These are phyloP conservation scores for Lactarius deliciosus DNA, from an alignment of 768 basidiomycete genomes.

Conservation along the genomic window DNA sequence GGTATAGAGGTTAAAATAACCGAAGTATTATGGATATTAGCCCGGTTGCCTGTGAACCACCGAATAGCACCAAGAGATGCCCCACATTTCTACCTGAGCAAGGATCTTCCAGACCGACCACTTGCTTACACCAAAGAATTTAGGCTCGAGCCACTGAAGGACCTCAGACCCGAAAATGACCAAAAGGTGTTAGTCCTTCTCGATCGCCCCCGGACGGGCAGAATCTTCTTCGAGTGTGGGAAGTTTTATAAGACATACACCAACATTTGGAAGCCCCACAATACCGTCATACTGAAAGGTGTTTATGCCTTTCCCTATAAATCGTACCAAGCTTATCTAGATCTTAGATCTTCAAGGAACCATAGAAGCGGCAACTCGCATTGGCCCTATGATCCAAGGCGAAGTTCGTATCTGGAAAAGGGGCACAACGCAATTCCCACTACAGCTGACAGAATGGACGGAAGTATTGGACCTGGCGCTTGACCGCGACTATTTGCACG, in stretches of 20 bases:
- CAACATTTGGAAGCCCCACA: conserved; percentile 21
- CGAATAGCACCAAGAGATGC: conserved; percentile 23
- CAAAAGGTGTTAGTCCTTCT: conserved; percentile 16
- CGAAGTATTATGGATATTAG: conserved; percentile 22
- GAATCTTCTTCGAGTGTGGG: conserved; percentile 22
- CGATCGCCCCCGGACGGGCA: conserved; percentile 14
- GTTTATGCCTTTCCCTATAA: not conserved
- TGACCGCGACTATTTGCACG: conserved; percentile 7
- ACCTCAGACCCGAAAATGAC: conserved; percentile 21
- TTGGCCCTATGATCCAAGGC: conserved; percentile 7
- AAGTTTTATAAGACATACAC: conserved; percentile 22
- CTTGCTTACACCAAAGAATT: conserved; percentile 13
- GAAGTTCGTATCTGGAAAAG: conserved; percentile 26
- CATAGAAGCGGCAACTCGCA: conserved; percentile 13
- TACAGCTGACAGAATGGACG: conserved; percentile 16
- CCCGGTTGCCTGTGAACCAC: conserved; percentile 20
- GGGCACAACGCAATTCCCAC: not conserved
- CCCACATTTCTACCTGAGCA: conserved; percentile 22
- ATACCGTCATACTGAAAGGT: conserved; percentile 20
- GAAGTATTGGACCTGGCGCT: conserved; percentile 19
- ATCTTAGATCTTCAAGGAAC: conserved; percentile 22
- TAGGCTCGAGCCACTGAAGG: conserved; percentile 20
- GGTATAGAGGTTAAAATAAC: conserved; percentile 18
- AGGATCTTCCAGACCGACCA: conserved; percentile 16
- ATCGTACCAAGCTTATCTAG: not conserved